These are phyloP conservation scores for Agrocybe chaxingu DNA, from an alignment of 768 basidiomycete genomes.

Conservation along the genomic window DNA sequence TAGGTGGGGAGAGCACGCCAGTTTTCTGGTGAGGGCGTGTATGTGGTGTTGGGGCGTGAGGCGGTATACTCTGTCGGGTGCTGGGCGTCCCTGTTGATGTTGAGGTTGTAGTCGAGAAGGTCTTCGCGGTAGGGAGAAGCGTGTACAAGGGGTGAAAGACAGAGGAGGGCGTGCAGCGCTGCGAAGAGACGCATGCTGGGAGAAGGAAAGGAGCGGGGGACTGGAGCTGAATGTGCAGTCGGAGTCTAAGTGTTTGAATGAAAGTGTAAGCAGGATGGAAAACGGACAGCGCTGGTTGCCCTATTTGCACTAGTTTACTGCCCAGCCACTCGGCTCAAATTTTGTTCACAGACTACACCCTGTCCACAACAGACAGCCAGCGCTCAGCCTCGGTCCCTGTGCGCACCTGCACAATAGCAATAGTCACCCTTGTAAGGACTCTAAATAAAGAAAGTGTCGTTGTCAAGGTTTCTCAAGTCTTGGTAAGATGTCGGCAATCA, in stretches of 20 bases:
- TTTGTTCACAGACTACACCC: not conserved
- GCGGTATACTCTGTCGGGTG: slow-evolving; percentile 64
- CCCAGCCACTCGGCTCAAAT: slow-evolving; percentile 6
- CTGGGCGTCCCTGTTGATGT: slow-evolving; percentile 69
- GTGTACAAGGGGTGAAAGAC: slow-evolving; percentile 32
- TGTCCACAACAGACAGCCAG: not conserved
- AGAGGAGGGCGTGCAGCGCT: slow-evolving; percentile 37
- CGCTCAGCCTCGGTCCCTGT: not conserved
- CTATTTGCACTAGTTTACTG: slow-evolving; percentile 17
- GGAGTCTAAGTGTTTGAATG: not conserved
- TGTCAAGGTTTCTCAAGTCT: slow-evolving; percentile 3
- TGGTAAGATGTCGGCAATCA: slow-evolving; percentile 29
- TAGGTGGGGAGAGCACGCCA: slow-evolving; percentile 84
- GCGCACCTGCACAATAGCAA: too few species aligned
- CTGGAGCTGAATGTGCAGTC: not conserved
- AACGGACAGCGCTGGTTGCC: slow-evolving; percentile 12
- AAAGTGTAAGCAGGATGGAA: not conserved
- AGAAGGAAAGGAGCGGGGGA: slow-evolving; percentile 4
- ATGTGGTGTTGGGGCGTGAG: slow-evolving; percentile 57
- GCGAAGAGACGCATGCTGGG: slow-evolving; percentile 44
- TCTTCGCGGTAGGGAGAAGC: slow-evolving; percentile 69
- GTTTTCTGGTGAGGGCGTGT: slow-evolving; percentile 78
- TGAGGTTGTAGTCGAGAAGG: slow-evolving; percentile 74
- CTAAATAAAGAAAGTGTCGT: not conserved
- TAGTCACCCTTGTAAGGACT: not conserved